Conservation (phyloP, 768 basidiomycete species). For the Agaricus blazei region DNA sequence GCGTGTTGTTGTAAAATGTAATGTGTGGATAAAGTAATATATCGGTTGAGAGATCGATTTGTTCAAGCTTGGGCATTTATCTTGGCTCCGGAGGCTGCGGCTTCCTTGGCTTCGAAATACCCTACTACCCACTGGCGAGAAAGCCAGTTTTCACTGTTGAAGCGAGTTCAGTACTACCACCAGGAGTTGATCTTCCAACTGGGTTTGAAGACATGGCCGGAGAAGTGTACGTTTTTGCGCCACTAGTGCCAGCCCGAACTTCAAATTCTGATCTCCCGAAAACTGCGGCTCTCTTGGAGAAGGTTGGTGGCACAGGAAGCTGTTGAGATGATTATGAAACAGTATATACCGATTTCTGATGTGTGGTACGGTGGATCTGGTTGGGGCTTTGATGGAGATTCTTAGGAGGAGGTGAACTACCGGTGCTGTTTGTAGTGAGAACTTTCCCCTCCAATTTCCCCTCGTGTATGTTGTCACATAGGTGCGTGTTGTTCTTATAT, state of each 20-base stretch:
- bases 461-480: too few relatives aligned
- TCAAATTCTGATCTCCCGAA: conserved; percentile 77
- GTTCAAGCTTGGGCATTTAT: conserved; percentile 22
- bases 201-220: conserved; percentile 58
- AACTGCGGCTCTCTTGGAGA: conserved; percentile 85
- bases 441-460: too few relatives aligned
- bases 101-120: conserved; percentile 19
- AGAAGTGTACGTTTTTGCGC: conserved; percentile 62
- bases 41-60: too few relatives aligned
- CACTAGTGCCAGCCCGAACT: conserved; percentile 50
- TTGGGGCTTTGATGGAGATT: conserved; percentile 61
- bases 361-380: conserved; percentile 79
- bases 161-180: conserved; percentile 42
- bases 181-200: conserved; percentile 45
- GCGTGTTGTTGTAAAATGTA: too few relatives aligned
- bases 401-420: too few relatives aligned
- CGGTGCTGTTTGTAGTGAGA: conserved; percentile 24
- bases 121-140: conserved; percentile 13
- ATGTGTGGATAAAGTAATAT: too few relatives aligned
- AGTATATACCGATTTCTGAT: conserved; percentile 89
- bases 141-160: conserved; percentile 35
- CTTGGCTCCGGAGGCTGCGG: conserved; percentile 57
- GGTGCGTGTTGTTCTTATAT: too few relatives aligned
- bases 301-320: conserved; percentile 85
- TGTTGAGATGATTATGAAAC: conserved; percentile 95